Percentiles rank a stretch among this genome's conserved stretches.
Evolutionary conservation across 2,329 filamentous ascomycete genomes (phyloP).

Genomic region (Trichoderma semiorbis): DNA sequence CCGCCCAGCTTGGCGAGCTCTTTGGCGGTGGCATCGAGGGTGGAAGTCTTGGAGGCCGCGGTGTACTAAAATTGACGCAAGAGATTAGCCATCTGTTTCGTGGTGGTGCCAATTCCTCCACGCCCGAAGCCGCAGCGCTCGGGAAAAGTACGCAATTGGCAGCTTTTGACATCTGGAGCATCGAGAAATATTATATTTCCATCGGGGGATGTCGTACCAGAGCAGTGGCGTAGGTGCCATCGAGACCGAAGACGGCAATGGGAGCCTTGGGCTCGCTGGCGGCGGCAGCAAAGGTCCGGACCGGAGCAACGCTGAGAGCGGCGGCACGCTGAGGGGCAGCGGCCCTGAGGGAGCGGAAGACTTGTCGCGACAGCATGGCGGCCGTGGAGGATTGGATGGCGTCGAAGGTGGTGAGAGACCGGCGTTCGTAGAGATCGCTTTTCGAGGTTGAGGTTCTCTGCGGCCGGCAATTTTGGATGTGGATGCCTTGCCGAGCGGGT

Average conservation of each 20-base stretch:
- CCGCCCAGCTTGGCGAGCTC: conserved; percentile 68
- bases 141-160: neutral
- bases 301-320: conserved; percentile 45
- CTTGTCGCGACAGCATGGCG: conserved; percentile 59
- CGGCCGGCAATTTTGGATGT: conserved; percentile 43
- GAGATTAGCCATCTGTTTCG: conserved; percentile 24
- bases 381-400: conserved; percentile 23
- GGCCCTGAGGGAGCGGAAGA: conserved; percentile 53
- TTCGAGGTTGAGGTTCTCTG: conserved; percentile 32
- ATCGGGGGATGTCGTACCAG: conserved; percentile 64
- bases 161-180: neutral
- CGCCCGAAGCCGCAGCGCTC: neutral
- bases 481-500: conserved; percentile 35
- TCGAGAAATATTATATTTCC: neutral
- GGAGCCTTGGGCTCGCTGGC: conserved; percentile 74
- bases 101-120: neutral
- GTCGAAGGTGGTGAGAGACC: conserved; percentile 28
- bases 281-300: conserved; percentile 77
- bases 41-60: conserved; percentile 81
- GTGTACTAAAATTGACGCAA: conserved; percentile 72
- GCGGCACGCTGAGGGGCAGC: conserved; percentile 58
- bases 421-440: conserved; percentile 31
- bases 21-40: conserved; percentile 81
- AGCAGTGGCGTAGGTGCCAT: conserved; percentile 97
- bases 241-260: conserved; percentile 87